Conservation (phyloP, 352 stramenopile species). For the Pythium biforme region DNA sequence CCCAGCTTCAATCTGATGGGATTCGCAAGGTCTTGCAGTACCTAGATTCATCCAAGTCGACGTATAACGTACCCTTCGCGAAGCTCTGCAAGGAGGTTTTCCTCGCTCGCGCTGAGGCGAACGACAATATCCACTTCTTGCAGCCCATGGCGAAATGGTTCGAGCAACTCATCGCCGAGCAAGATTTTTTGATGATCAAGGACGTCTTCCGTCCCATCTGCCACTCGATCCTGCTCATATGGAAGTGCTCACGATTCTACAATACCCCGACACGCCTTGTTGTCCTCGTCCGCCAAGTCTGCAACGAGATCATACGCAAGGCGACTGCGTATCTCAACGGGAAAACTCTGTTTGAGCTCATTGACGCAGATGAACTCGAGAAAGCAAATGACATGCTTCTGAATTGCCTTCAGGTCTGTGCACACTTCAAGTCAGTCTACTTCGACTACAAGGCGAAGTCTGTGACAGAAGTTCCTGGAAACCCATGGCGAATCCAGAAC, state of each 20-base stretch:
- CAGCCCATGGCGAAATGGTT: conserved; percentile 73
- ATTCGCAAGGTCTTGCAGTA: conserved; percentile 87
- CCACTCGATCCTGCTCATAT: conserved; percentile 87
- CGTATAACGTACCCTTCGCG: conserved; percentile 91
- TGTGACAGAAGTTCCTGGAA: conserved; percentile 70
- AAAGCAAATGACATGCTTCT: conserved; percentile 73
- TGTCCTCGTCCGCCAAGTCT: conserved; percentile 87
- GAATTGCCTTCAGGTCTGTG: conserved; percentile 76
- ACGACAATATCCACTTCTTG: conserved; percentile 87
- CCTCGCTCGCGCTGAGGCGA: conserved; percentile 79
- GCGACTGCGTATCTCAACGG: conserved; percentile 70
- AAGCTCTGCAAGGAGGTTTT: conserved; percentile 93
- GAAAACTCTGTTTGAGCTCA: conserved; percentile 76
- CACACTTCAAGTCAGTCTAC: conserved; percentile 90
- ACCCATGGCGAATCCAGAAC: conserved; percentile 91
- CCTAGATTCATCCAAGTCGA: conserved; percentile 86
- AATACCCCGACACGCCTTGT: conserved; percentile 88
- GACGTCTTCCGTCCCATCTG: conserved; percentile 85
- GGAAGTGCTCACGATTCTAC: conserved; percentile 91
- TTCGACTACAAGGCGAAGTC: conserved; percentile 92
- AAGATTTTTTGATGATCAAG: conserved; percentile 53
- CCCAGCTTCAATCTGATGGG: conserved; percentile 85
- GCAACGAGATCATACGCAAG: conserved; percentile 87
- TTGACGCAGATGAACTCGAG: conserved; percentile 73
- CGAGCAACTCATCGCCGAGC: conserved; percentile 32